Base-by-base conservation (phyloP, 2,329 filamentous ascomycete species). In the Myriosclerotinia curreyana region DNA sequence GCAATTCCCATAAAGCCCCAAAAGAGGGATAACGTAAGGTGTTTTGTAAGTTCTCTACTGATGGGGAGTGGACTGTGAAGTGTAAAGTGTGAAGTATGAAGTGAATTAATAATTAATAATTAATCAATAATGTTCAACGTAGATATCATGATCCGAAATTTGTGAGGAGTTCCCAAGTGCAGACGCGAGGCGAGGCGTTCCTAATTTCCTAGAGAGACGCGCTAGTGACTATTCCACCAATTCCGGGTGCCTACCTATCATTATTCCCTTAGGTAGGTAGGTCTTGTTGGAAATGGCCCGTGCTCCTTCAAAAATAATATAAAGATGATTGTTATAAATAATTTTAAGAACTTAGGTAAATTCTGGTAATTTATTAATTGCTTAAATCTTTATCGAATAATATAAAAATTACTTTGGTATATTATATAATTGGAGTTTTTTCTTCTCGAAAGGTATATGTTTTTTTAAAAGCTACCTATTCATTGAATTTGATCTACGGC, bases 141-240 rank as follows among this genome's bases (percentile, higher is more conserved):
- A 40, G 42, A 20, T 63, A 25, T 50, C 42, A 5, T 12, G 34
- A 56, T 22, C 22, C 25, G 48, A 61, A 58, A 42, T 42, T 52
- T 52, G 22, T 31, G 38, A 44, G 14, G 46, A 44, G 25, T 31
- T 31, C 28, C 28, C 28, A 31, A 5, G 28, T 59, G 40, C n/a
- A 63, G 44, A 63, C 59, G 48, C 46, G 59, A 63, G 61, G 34
- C 25, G 22, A 36, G 28, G 54, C 38, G 34, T 34, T 28, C 22
- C 2, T 17, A 9, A 3, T 46, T 34, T 28, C 22, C 2, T 17
- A 9, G 6, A 17, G 31, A 22, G 48, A 64, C 53, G 61, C 61
- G 61, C 53, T 62, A 62, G 42, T 59, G 44, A 42, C 36, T 14
- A 46, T 54, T 48, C 20, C 20, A 28, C 25, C 38, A 40, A 36